A percentile compares a stretch with the other conserved stretches of the same genome.
Evolutionary conservation across 129 eudicot species (phyloP).

Genomic region (Scalesia atractyloides): DNA sequence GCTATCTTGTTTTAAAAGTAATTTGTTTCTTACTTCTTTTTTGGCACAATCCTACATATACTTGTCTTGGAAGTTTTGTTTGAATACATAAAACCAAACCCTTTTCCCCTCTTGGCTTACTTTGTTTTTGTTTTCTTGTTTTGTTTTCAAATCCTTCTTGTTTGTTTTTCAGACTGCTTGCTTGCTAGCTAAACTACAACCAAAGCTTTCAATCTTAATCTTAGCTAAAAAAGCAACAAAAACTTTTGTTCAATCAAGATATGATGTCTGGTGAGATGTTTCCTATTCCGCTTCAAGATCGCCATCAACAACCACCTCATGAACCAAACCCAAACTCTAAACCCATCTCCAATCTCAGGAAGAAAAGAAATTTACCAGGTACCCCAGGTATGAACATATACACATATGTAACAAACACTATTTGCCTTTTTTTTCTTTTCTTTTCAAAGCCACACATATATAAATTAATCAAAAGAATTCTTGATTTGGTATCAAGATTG

Average conservation of each 20-base stretch:
- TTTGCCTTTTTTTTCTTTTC: slow-evolving; percentile 1
- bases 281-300: slow-evolving; percentile 53
- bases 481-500: slow-evolving; percentile 10
- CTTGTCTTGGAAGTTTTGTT: slow-evolving; percentile 43
- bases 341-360: slow-evolving; percentile 61
- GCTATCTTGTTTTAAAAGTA: slow-evolving; percentile 26
- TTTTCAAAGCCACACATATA: slow-evolving; percentile 15
- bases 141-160: slow-evolving; percentile 40
- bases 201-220: slow-evolving; percentile 33
- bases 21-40: slow-evolving; percentile 44
- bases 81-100: slow-evolving; percentile 56
- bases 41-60: slow-evolving; percentile 47
- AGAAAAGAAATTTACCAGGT: slow-evolving; percentile 87
- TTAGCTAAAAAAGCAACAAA: slow-evolving; percentile 26
- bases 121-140: slow-evolving; percentile 49
- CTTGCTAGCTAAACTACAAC: slow-evolving; percentile 41
- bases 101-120: slow-evolving; percentile 42
- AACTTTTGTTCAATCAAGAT: neutral
- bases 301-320: slow-evolving; percentile 24
- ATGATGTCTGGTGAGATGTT: slow-evolving; percentile 77
- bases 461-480: slow-evolving; percentile 1
- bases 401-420: neutral
- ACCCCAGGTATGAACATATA: slow-evolving; percentile 63
- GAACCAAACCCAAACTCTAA: slow-evolving; percentile 72
- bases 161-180: slow-evolving; percentile 34